Percentiles rank a stretch among this genome's conserved stretches.
phyloP scores from a whole-genome alignment of 108 stramenopile species.

The Craspedostauros australis region DNA sequence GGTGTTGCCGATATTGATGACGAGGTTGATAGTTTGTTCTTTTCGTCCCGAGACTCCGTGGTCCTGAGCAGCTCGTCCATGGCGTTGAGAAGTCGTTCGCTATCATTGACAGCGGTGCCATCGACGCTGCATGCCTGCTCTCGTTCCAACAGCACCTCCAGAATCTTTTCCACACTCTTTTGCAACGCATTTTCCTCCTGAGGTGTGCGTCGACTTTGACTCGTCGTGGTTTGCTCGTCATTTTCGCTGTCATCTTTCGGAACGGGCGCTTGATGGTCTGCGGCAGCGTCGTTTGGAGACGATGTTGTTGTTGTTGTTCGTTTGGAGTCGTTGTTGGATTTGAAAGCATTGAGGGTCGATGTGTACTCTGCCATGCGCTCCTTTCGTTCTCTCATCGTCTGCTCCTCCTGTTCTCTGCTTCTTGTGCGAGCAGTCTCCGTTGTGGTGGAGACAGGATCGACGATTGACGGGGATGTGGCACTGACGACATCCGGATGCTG shows the following conservation, averaged over 20 bases:
- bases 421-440: no score
- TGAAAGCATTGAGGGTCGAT: conserved; percentile 35
- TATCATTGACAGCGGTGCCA: not conserved
- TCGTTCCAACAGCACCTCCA: conserved; percentile 46
- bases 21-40: no score
- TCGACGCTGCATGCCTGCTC: not conserved
- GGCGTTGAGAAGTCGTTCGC: conserved; percentile 23
- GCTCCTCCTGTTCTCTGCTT: conserved; percentile 22
- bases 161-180: conserved; percentile 40
- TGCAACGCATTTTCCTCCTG: conserved; percentile 46
- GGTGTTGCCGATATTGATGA: no score
- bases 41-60: no score
- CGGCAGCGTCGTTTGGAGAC: conserved; percentile 4
- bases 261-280: conserved; percentile 17
- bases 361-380: conserved; percentile 52
- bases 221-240: no score
- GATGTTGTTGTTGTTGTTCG: conserved; percentile 14
- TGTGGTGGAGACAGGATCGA: no score
- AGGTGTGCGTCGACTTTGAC: no score
- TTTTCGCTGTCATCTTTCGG: no score
- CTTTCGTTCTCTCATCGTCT: conserved; percentile 32
- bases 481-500: not conserved
- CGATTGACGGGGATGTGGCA: no score
- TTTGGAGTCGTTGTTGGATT: conserved; percentile 6
- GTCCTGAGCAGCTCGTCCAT: conserved; percentile 32